Evolutionary conservation across 208 protist genomes (phyloP), one percentile per base, ranked within the genome.

Genomic region (Tritrichomonas musculus): DNA sequence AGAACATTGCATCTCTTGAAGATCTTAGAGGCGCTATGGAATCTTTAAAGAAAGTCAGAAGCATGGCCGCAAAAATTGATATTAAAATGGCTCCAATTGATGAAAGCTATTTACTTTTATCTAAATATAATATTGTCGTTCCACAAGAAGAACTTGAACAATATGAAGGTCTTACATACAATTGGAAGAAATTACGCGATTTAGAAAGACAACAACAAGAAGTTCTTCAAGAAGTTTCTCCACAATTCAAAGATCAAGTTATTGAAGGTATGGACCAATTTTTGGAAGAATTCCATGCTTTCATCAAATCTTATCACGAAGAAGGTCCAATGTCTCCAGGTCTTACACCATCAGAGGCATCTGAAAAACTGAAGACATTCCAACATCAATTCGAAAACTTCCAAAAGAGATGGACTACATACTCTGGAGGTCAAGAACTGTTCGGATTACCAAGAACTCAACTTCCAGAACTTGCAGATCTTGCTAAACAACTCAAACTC

Each of bases 301-400:
- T 84, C 73, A 3, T 47, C 4, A 84, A 47, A 33, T 20, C 27
- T 13, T 82, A 93, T 30, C 14, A 92, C 50, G 49, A 60, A 33
- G 97, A 98, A 94, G 98, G 98, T 33, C 98, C 98, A 50, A 98
- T 98, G 96, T 96, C 98, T 50, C 95, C 97, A 66, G 97, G 97
- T 20, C 95, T 99, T 36, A 94, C 95, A 88, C 97, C 97, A 49
- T 94, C 97, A 92, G 97, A 98, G 66, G 98, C 98, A 9, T 98
- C 98, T 95, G 97, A 98, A 95, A 95, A 97, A 9, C 96, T 99
- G 25, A 98, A 98, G 92, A 97, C 96, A 82, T 98, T 98, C 95
- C 96, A 99, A 96, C 95, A 97, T 75, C 95, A 98, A 94, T 99
- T 98, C 95, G 96, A 97, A 41, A 97, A 98, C 94, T 97, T 98